Percentiles rank a stretch among this genome's conserved stretches.
phyloP scores from a whole-genome alignment of 352 stramenopile genomes.

The Pythium insidiosum region DNA sequence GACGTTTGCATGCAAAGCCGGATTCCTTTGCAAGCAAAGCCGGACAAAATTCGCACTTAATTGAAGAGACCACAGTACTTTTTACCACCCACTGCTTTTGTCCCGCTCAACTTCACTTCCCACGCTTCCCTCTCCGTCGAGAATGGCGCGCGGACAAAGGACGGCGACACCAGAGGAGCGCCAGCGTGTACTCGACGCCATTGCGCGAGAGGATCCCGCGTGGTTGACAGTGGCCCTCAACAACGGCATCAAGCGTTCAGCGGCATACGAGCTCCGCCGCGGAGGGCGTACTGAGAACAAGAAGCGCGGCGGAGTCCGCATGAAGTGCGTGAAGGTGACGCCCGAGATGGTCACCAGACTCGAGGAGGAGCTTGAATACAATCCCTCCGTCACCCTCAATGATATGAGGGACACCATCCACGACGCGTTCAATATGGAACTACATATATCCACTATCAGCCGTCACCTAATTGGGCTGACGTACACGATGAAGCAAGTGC shows the following conservation, averaged over 20 bases:
- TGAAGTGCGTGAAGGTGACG: not conserved
- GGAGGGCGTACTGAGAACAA: too few relatives aligned
- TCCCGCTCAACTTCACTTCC: not conserved
- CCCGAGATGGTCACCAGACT: not conserved
- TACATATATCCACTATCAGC: slow-evolving; percentile 1
- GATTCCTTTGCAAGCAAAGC: too few relatives aligned
- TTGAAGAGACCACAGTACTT: too few relatives aligned
- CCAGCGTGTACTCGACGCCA: not conserved
- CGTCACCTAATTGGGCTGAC: not conserved
- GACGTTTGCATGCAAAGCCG: not conserved
- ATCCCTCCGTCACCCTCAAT: too few relatives aligned
- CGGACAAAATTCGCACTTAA: too few relatives aligned
- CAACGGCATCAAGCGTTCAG: not conserved
- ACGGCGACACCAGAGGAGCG: not conserved
- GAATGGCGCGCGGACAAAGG: not conserved
- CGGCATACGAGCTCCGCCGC: too few relatives aligned
- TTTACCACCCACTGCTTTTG: not conserved
- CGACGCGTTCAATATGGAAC: not conserved
- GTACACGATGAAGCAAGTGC: not conserved
- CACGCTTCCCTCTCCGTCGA: too few relatives aligned
- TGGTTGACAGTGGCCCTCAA: not conserved
- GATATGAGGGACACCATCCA: too few relatives aligned
- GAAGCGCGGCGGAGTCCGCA: not conserved
- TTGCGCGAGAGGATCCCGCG: not conserved
- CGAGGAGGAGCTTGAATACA: too few relatives aligned